phyloP scores from a whole-genome alignment of 495 filamentous ascomycete species.

The Neurospora intermedia region DNA sequence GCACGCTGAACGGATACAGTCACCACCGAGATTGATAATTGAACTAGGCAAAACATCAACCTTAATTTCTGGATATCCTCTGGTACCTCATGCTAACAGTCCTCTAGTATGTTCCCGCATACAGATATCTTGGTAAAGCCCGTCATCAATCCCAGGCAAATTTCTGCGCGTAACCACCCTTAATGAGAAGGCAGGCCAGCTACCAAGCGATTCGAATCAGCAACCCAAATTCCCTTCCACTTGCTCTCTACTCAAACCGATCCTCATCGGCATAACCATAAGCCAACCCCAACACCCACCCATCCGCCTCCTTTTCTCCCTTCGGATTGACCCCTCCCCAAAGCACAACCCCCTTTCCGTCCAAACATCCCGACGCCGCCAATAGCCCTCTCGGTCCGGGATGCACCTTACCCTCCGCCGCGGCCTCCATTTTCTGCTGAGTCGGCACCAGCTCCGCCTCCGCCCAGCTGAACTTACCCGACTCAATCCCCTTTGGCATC shows the following conservation, averaged over 20 bases:
- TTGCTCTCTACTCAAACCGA: conserved; percentile 10
- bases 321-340: conserved; percentile 43
- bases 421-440: conserved; percentile 20
- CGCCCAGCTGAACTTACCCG: conserved; percentile 34
- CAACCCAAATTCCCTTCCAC: neutral
- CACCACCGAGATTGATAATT: neutral
- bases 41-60: neutral
- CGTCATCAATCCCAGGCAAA: neutral
- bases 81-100: neutral
- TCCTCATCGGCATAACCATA: conserved; percentile 20
- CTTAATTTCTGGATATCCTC: neutral
- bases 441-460: conserved; percentile 36
- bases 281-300: conserved; percentile 38
- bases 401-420: conserved; percentile 36
- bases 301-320: conserved; percentile 39
- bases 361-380: conserved; percentile 30
- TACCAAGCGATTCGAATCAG: neutral
- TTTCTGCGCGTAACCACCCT: neutral
- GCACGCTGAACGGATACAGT: neutral
- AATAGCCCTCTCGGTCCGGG: conserved; percentile 40
- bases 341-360: conserved; percentile 33
- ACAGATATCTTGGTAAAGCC: neutral
- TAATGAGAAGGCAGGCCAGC: neutral
- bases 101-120: neutral
- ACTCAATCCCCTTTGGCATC: conserved; percentile 19